Evolutionary conservation across 495 filamentous ascomycete genomes (phyloP).

Genomic region (Venustampulla echinocandica): DNA sequence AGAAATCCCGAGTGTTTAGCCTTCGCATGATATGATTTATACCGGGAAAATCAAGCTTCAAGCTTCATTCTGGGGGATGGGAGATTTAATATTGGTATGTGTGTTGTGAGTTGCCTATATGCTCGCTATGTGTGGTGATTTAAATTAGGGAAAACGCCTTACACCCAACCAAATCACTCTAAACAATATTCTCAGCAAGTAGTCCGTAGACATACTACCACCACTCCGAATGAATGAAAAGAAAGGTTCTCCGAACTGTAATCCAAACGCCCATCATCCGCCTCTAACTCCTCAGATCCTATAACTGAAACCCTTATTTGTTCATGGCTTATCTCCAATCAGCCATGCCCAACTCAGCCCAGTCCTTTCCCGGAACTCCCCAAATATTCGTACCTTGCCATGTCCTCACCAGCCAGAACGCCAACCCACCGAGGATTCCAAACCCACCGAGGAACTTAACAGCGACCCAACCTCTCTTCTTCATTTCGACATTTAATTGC

Average conservation of each 20-base stretch:
- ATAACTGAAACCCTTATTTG: background rate
- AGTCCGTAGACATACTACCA: background rate
- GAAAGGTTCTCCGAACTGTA: background rate
- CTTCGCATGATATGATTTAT: too few species aligned
- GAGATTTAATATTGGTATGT: too few species aligned
- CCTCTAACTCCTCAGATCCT: background rate
- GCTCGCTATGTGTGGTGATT: too few species aligned
- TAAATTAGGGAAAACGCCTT: too few species aligned
- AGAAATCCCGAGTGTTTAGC: too few species aligned
- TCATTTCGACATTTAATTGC: conserved; percentile 59
- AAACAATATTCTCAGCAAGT: background rate
- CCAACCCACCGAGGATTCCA: conserved; percentile 65
- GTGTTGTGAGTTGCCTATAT: too few species aligned
- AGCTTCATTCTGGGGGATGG: too few species aligned
- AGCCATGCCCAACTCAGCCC: conserved; percentile 1
- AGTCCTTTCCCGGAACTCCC: conserved; percentile 1
- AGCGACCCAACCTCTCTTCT: conserved; percentile 54
- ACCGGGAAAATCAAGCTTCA: too few species aligned
- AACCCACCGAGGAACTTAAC: conserved; percentile 73
- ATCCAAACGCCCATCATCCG: background rate
- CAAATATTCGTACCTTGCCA: conserved; percentile 5
- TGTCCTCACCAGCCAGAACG: conserved; percentile 42
- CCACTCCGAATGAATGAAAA: background rate
- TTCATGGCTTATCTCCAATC: conserved; percentile 5
- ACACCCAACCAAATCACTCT: background rate